Evolutionary conservation across 2,329 filamentous ascomycete species (phyloP).

Genomic region (Arthrobotrys musiformis): DNA sequence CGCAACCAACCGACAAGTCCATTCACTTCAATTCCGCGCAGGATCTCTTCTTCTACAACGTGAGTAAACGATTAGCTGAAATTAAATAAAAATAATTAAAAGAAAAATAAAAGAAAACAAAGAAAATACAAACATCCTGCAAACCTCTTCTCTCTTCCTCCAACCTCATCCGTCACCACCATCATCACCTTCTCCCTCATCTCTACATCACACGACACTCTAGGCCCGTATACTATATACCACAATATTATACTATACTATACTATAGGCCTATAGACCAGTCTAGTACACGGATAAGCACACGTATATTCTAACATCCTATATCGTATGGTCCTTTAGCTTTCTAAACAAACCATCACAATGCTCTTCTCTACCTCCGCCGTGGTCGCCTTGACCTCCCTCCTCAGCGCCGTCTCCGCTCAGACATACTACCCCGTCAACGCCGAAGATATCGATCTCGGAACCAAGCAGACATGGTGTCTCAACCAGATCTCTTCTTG

Average conservation of each 20-base stretch:
- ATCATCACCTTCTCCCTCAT: background rate
- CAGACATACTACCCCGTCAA: slow-evolving; percentile 48
- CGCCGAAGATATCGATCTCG: slow-evolving; percentile 41
- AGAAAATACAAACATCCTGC: no score
- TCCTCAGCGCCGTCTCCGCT: slow-evolving; percentile 35
- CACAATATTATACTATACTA: background rate
- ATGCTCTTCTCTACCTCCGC: slow-evolving; percentile 44
- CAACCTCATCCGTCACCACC: background rate
- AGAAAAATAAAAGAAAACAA: background rate
- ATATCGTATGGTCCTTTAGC: background rate
- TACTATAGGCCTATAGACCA: background rate
- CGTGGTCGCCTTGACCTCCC: slow-evolving; percentile 39
- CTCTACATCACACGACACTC: background rate
- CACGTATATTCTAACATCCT: background rate
- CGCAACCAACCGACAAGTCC: background rate
- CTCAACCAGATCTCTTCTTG: slow-evolving; percentile 39
- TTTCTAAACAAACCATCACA: slow-evolving; percentile 3
- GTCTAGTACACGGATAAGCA: background rate
- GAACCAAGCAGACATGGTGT: slow-evolving; percentile 53
- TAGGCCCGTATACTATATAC: background rate
- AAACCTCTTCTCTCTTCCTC: no score
- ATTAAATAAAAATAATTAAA: background rate
- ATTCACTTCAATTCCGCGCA: background rate
- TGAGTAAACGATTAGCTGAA: background rate
- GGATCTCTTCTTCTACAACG: no score